A percentile compares a stretch with the other conserved stretches of the same genome.
Conservation (phyloP, 1,284 basidiomycete species). For the Cutaneotrichosporon arboriforme region DNA sequence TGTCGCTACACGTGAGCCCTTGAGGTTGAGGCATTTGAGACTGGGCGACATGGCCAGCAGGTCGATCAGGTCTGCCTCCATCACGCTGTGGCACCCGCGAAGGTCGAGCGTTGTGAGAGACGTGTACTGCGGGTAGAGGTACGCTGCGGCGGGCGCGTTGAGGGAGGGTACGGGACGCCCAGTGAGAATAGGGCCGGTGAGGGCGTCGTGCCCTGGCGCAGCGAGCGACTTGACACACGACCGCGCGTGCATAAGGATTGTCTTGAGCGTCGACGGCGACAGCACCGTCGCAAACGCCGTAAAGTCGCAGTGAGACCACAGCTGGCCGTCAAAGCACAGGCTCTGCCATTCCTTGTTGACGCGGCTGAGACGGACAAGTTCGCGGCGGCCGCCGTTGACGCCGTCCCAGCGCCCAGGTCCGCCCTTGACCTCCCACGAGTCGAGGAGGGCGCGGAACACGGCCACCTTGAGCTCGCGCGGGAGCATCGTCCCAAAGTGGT, state of each 20-base stretch:
- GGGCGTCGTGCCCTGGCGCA: conserved; percentile 59
- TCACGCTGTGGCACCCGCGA: conserved; percentile 64
- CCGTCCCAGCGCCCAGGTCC: conserved; percentile 61
- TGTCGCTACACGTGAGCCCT: conserved; percentile 52
- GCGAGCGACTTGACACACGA: conserved; percentile 64
- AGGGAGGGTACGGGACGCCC: neutral
- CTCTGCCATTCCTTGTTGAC: conserved; percentile 71
- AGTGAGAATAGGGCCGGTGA: conserved; percentile 48
- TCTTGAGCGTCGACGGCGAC: conserved; percentile 31
- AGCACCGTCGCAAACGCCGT: conserved; percentile 54
- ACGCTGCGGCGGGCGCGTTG: neutral
- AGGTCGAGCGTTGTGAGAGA: conserved; percentile 57
- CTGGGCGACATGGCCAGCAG: conserved; percentile 64
- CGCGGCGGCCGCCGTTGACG: conserved; percentile 62
- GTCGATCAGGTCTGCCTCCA: conserved; percentile 61
- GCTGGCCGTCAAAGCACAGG: conserved; percentile 77
- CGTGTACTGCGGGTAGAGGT: conserved; percentile 13
- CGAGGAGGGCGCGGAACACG: conserved; percentile 52
- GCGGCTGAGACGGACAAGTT: conserved; percentile 71
- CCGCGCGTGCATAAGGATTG: conserved; percentile 49
- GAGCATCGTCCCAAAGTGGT: conserved; percentile 51
- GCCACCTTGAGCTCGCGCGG: conserved; percentile 68
- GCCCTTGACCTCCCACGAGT: conserved; percentile 52
- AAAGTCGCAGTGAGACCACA: conserved; percentile 68
- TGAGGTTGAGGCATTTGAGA: conserved; percentile 60